These are phyloP conservation scores for Phyllosticta capitalensis DNA, from an alignment of 2,329 filamentous ascomycete species.

Conservation along the genomic window DNA sequence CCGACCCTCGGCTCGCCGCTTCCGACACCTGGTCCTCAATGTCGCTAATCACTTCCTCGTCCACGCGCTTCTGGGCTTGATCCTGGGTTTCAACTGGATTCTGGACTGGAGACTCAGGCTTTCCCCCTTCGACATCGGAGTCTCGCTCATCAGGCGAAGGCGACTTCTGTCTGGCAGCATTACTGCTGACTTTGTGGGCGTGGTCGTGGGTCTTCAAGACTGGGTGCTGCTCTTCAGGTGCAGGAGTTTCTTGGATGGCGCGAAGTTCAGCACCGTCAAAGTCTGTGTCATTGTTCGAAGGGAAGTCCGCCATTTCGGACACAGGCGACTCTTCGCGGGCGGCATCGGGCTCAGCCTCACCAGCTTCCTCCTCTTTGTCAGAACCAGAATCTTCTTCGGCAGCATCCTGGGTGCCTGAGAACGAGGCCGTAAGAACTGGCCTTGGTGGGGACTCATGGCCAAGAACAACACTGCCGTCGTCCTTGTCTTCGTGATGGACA, in stretches of 20 bases:
- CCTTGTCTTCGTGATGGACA: neutral
- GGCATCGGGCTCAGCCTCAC: neutral
- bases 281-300: no score
- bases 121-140: neutral
- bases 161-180: neutral
- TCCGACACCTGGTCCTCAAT: neutral
- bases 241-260: no score
- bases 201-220: no score
- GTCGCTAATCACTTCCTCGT: neutral
- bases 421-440: neutral
- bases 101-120: neutral
- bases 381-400: neutral
- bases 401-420: neutral
- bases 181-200: no score
- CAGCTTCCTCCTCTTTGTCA: neutral
- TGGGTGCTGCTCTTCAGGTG: no score
- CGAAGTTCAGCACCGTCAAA: no score
- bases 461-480: neutral
- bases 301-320: neutral
- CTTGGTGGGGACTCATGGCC: neutral
- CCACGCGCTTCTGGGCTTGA: neutral
- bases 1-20: neutral
- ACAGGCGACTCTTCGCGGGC: neutral
- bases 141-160: neutral
- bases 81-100: neutral